phyloP scores from a whole-genome alignment of 2,329 filamentous ascomycete species.

The Nannizziopsis barbatae region DNA sequence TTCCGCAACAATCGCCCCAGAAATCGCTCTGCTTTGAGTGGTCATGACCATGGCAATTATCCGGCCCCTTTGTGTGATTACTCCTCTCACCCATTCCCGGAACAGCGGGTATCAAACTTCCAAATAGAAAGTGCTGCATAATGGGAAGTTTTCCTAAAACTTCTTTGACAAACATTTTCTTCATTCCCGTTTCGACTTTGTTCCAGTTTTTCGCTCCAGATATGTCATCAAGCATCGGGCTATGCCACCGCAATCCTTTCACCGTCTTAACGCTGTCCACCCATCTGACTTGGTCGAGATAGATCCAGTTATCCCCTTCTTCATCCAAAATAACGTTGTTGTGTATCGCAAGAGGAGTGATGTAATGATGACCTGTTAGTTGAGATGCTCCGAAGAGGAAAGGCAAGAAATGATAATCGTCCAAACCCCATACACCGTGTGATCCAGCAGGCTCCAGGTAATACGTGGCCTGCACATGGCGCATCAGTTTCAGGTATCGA shows the following conservation, averaged over 20 bases:
- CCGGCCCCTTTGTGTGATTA: slow-evolving; percentile 38
- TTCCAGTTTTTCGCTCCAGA: slow-evolving; percentile 77
- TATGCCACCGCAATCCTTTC: slow-evolving; percentile 88
- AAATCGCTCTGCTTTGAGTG: slow-evolving; percentile 49
- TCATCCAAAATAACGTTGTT: slow-evolving; percentile 80
- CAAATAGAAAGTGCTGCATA: slow-evolving; percentile 98
- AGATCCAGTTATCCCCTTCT: slow-evolving; percentile 70
- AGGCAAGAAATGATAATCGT: slow-evolving; percentile 94
- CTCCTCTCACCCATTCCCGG: slow-evolving; percentile 57
- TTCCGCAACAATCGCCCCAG: slow-evolving; percentile 97
- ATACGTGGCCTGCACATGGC: slow-evolving; percentile 76
- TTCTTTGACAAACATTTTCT: slow-evolving; percentile 90
- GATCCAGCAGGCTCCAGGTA: slow-evolving; percentile 95
- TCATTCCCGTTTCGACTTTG: slow-evolving; percentile 92
- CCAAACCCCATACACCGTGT: slow-evolving; percentile 93
- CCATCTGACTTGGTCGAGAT: slow-evolving; percentile 83
- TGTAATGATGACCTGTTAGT: slow-evolving; percentile 69
- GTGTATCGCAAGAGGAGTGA: slow-evolving; percentile 72
- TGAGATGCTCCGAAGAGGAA: slow-evolving; percentile 93
- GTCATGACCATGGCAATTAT: slow-evolving; percentile 49
- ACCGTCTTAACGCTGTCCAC: slow-evolving; percentile 96
- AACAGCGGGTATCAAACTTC: slow-evolving; percentile 65
- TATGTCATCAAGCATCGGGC: slow-evolving; percentile 96
- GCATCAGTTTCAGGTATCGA: slow-evolving; percentile 77
- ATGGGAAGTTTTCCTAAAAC: slow-evolving; percentile 88